Base-by-base conservation (phyloP, 345 rosid species). In the Melaleuca alternifolia region DNA sequence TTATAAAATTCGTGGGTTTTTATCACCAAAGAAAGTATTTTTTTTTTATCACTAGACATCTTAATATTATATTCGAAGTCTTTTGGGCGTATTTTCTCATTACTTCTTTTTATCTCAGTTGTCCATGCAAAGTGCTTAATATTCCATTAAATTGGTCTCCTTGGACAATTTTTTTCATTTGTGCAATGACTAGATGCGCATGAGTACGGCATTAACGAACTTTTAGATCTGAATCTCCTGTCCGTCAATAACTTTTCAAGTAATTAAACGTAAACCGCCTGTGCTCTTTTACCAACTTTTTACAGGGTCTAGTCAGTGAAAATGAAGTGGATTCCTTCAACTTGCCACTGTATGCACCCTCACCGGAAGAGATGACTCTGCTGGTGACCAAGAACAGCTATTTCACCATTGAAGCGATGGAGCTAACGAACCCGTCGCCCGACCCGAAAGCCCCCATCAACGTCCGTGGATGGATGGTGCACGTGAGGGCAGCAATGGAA, bases 401-500 rank as follows among this genome's bases (percentile, higher is more conserved):
- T 26, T 93, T 94, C 91, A 89, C 53, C 33, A 85, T 93, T 5
- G 93, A 91, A 76, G 81, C 41, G 24, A 87, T 90, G 48, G 93
- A 90, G 56, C 75, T 90, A 16, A 90, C 89, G 3, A 90, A 92
- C 86, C 94, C 94, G 37, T 77, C 92, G 15, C 90, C 93, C 11
- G 88, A 91, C 92, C 54, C 89, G 23, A 85, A 88, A 28, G 92
- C 85, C 3, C 90, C 92, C 15, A 87, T 91, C 24, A 87, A 93
- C 85, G 84, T 91, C 79, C 83, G 48, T 5, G 89, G 87, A 51
- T 94, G 85, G 79, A 85, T 88, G 33, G 85, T 75, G 81, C 94
- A 92, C 65, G 86, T 93, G 51, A 91, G 93, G 83, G 96, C 92
- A 50, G 95, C 94, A 21, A 91, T 86, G 90, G 93, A 92, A 81